A percentile compares a stretch with the other conserved stretches of the same genome.
Conservation (phyloP, 495 filamentous ascomycete genomes). For the Trichoderma virens region DNA sequence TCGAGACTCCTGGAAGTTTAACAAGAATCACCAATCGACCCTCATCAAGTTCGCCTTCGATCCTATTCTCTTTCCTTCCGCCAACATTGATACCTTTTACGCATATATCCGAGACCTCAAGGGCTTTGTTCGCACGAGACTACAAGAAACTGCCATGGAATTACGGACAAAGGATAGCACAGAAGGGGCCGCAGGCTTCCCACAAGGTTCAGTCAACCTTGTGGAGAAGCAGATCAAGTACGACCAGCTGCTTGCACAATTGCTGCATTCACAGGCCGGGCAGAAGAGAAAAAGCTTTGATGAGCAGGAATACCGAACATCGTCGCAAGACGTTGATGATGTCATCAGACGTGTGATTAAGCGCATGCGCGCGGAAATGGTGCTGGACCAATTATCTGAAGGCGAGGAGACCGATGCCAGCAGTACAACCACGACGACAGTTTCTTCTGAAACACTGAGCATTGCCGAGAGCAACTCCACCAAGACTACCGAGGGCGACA, state of each 20-base stretch:
- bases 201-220: conserved; percentile 33
- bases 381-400: conserved; percentile 37
- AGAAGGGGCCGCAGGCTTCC: conserved; percentile 32
- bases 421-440: conserved; percentile 23
- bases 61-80: conserved; percentile 51
- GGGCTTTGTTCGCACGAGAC: conserved; percentile 54
- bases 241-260: conserved; percentile 43
- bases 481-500: conserved; percentile 15
- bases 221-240: conserved; percentile 44
- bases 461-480: conserved; percentile 10
- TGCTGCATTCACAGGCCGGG: conserved; percentile 28
- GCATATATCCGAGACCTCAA: conserved; percentile 65
- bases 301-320: conserved; percentile 39
- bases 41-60: conserved; percentile 77
- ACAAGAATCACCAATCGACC: conserved; percentile 77
- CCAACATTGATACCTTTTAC: conserved; percentile 55
- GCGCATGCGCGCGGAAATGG: conserved; percentile 42
- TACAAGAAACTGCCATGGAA: conserved; percentile 54
- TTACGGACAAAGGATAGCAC: conserved; percentile 44
- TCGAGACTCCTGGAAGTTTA: conserved; percentile 77
- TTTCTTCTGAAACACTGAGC: conserved; percentile 17
- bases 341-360: conserved; percentile 39
- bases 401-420: conserved; percentile 27
- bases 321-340: conserved; percentile 31
- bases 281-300: conserved; percentile 33